Base-by-base conservation (phyloP, 2,329 filamentous ascomycete species). In the Cordyceps militaris region DNA sequence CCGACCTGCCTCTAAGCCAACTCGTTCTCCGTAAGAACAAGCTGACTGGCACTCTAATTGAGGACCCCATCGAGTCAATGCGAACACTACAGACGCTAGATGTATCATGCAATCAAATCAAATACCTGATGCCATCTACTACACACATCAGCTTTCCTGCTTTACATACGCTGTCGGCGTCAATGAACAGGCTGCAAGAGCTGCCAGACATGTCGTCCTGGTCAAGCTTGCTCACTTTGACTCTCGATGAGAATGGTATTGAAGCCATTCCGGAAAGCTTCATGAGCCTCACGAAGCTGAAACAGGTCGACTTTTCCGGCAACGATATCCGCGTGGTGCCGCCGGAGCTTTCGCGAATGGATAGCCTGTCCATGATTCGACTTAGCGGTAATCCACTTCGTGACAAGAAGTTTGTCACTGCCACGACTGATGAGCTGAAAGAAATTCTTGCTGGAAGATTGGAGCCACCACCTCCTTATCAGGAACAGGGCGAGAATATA, bases 381-480 rank as follows among this genome's bases (percentile, higher is more conserved):
- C 77, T 99, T 32, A 86, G 85, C 44, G 91, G 91, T n/a, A 99
- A 99, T 66, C 94, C 94, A 0, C 75, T 99, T 14, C 81, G 89
- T 14, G 91, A 97, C 68, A 91, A 88, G 68, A 96, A 91, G 68
- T 91, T 94, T 63, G 77, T 92, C 14, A 87, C 83, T 0, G 89
- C 95, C 74, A 81, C 81, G 23, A 91, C 89, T 0, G 88, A 91
- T 14, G 88, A 94, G 56, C 76, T 97, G 61, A 96, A 96, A 71
- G 81, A 82, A 43, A 83, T 86, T 44, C 74, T 97, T 44, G 80
- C 82, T 21, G 79, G 79, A 36, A 82, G 89, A 26, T 74, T 92
- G 60, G 81, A 85, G 67, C 82, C 88, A 21, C 67, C 80, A 59
- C 72, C 74, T 1, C 69, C 73, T 0, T 74, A 74, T 44, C 65